Conservation (phyloP, 768 basidiomycete genomes). For the Termitomyces titanicus region DNA sequence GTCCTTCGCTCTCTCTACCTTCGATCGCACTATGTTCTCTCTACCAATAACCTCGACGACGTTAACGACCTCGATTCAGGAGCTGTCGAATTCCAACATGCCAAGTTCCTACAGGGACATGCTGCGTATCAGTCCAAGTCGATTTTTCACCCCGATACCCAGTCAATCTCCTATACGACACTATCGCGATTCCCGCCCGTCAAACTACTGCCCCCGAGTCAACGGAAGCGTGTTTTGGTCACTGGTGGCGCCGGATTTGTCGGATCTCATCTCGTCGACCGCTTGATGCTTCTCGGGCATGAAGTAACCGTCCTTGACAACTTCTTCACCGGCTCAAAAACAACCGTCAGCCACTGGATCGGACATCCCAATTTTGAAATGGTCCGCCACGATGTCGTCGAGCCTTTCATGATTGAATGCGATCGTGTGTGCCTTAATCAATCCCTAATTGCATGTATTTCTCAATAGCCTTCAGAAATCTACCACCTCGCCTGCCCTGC, state of each 20-base stretch:
- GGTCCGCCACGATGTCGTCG: slow-evolving; percentile 95
- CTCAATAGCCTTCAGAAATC: slow-evolving; percentile 57
- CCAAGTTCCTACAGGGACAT: slow-evolving; percentile 47
- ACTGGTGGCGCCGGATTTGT: slow-evolving; percentile 99
- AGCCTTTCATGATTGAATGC: slow-evolving; percentile 98
- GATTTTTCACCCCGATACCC: slow-evolving; percentile 75
- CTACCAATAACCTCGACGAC: slow-evolving; percentile 30
- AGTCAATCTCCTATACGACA: slow-evolving; percentile 89
- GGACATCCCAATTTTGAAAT: slow-evolving; percentile 99
- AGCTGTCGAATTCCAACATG: slow-evolving; percentile 42
- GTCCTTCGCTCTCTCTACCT: slow-evolving; percentile 86
- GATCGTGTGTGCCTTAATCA: slow-evolving; percentile 62
- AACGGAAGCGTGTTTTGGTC: slow-evolving; percentile 87
- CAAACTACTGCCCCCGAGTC: slow-evolving; percentile 71
- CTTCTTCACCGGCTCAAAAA: slow-evolving; percentile 98
- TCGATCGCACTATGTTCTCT: slow-evolving; percentile 69
- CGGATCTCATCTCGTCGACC: slow-evolving; percentile 95
- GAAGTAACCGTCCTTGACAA: slow-evolving; percentile 97
- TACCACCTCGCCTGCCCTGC: slow-evolving; percentile 99
- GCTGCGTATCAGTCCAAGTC: slow-evolving; percentile 76
- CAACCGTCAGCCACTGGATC: slow-evolving; percentile 93
- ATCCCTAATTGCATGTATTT: slow-evolving; percentile 11
- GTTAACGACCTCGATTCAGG: slow-evolving; percentile 34
- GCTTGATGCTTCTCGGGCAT: slow-evolving; percentile 96
- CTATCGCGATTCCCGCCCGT: slow-evolving; percentile 92